Evolutionary conservation across 208 protist genomes (phyloP), one percentile per base, ranked within the genome.

Genomic region (Vickermania ingenoplastis): DNA sequence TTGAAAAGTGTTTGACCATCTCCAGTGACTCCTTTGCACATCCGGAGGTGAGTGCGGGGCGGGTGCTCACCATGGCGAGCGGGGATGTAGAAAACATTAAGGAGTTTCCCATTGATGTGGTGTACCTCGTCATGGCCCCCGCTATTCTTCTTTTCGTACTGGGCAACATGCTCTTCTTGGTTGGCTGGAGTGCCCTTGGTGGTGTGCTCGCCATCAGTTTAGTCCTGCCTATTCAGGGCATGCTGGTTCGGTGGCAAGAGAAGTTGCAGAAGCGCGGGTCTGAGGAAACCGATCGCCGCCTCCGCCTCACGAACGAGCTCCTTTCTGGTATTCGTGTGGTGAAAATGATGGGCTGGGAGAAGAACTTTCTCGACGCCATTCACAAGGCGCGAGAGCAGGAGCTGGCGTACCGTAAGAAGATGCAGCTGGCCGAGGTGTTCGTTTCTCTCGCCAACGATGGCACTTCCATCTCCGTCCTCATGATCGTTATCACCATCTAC

Each of bases 331-430:
- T 97, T 2, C 69, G 83, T 27, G 68, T 96, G 23, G 79, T 94
- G 30, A 97, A 97, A 67, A 67, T 86, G 1, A 94, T 83, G 67
- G 75, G 64, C 17, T 94, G 86, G 83, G 89, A 95, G 63, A 41
- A 74, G 41, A 41, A 28, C 31, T 89, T 96, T 31, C 17, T 79
- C 1, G 23, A 56, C 1, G 14, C 41, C 3, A 71, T 96, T 41
- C 49, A 81, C 25, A 52, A 64, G 14, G 65, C 76, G 1, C 63
- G 89, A 14, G 29, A 29, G 17, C 54, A 68, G 21, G 81, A 94
- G 69, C 31, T 95, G 21, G 22, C n/a, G n/a, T 73, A 60, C 27
- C 69, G 78, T 29, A 53, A 69, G 13, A 52, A 69, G n/a, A 64
- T 79, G 17, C 77, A 81, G 49, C 53, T 65, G 28, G 61, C 63